Evolutionary conservation across 305 asterid species (phyloP).

Genomic region (Andrographis paniculata): DNA sequence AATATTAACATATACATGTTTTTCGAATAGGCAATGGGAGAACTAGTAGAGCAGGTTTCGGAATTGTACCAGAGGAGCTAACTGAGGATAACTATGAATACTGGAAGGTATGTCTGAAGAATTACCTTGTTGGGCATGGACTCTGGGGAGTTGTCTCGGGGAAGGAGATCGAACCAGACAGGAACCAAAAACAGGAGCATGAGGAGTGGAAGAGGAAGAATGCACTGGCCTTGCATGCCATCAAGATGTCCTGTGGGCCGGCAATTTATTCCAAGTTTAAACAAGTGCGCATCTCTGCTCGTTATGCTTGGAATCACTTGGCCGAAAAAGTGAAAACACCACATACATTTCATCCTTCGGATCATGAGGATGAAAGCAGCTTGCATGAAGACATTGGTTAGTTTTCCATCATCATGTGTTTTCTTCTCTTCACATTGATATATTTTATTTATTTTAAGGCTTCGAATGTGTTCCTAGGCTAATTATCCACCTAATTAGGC

Average conservation of each 20-base stretch:
- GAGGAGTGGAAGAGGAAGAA: slow-evolving; percentile 30
- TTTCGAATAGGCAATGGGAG: too few species aligned
- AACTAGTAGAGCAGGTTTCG: neutral
- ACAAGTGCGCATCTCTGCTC: slow-evolving; percentile 17
- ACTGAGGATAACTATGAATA: slow-evolving; percentile 24
- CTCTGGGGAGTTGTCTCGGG: slow-evolving; percentile 33
- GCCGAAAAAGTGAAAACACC: slow-evolving; percentile 12
- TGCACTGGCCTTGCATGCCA: slow-evolving; percentile 31
- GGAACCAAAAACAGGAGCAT: slow-evolving; percentile 4
- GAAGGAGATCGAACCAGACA: slow-evolving; percentile 18
- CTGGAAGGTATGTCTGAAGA: slow-evolving; percentile 29
- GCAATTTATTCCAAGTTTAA: slow-evolving; percentile 20
- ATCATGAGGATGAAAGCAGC: neutral
- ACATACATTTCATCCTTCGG: neutral
- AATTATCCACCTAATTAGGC: too few species aligned
- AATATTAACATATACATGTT: too few species aligned
- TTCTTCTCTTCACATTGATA: neutral
- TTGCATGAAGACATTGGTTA: neutral
- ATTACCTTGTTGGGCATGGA: slow-evolving; percentile 23
- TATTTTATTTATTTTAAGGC: too few species aligned
- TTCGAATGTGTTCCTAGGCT: too few species aligned
- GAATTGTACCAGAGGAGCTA: slow-evolving; percentile 21
- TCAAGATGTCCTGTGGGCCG: slow-evolving; percentile 26
- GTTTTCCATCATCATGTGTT: neutral
- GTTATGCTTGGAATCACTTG: slow-evolving; percentile 22